Conservation (phyloP, 2,329 filamentous ascomycete species). For the Epichloe brachyelytri region DNA sequence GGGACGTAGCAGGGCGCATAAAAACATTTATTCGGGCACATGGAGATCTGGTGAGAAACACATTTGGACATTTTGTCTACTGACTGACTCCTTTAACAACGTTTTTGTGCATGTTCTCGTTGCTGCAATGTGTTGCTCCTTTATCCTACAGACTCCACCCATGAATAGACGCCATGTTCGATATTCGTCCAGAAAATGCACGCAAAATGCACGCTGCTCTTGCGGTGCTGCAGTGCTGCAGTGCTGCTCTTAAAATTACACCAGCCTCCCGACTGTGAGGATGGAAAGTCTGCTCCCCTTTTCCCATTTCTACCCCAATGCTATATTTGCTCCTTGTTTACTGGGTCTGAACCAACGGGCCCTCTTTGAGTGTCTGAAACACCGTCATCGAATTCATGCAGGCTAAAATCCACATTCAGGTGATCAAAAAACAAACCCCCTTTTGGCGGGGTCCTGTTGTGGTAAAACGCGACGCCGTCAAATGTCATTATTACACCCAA, state of each 20-base stretch:
- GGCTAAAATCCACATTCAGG: not conserved
- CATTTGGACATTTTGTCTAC: no score
- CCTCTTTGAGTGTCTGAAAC: not conserved
- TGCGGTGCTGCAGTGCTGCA: not conserved
- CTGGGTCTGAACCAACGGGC: no score
- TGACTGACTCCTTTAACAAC: no score
- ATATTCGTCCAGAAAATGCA: not conserved
- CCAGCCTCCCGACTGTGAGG: not conserved
- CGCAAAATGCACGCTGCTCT: not conserved
- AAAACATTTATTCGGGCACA: no score
- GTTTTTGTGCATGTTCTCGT: no score
- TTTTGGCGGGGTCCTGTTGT: not conserved
- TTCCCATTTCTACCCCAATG: not conserved
- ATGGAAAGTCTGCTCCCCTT: not conserved
- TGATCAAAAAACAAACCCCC: not conserved
- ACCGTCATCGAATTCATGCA: not conserved
- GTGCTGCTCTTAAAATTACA: not conserved
- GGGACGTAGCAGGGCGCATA: no score
- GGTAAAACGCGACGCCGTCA: conserved; percentile 1
- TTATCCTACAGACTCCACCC: not conserved
- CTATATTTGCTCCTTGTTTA: not conserved
- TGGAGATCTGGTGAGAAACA: no score
- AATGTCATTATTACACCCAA: conserved; percentile 6
- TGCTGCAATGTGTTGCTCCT: not conserved
- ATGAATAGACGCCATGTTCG: not conserved